Evolutionary conservation across 345 rosid genomes (phyloP), one percentile per base, ranked within the genome.

Genomic region (Salix brachista): DNA sequence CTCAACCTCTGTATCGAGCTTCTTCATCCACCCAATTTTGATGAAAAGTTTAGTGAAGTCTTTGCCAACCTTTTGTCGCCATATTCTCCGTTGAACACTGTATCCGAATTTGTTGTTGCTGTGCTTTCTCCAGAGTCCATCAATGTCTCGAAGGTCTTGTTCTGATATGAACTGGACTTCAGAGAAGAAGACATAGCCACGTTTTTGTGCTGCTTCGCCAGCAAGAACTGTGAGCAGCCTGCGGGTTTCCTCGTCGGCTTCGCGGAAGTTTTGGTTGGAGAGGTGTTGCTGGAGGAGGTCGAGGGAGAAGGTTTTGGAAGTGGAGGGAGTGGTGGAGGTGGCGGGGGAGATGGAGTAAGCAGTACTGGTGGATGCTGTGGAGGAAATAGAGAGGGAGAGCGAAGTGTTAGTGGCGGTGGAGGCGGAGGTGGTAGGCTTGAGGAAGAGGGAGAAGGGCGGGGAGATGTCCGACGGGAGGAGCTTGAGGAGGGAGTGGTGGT

Each of bases 121-220:
- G 90, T 90, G 79, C 70, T 83, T 64, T 21, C 69, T 86, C 99
- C 99, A 96, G 0, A 93, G 91, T 11, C 85, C 85, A 74, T 96
- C 99, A 3, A 96, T 90, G 5, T 93, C 86, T 66, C 75, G 83
- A 9, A 96, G 92, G 85, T 91, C 94, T 13, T 82, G 36, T 0
- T 68, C 77, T 0, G 93, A 41, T 79, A 96, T 96, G 78, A 91
- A 90, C 65, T 90, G 84, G 17, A 93, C 99, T 66, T 96, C 98
- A 28, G 96, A 96, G 91, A 96, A 96, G 96, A 91, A 96, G 18
- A 96, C 97, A 54, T 96, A 96, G 14, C 99, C 97, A 0, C 99
- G 84, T 74, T 89, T 91, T 37, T 81, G 79, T 2, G 99, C 91
- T 0, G 93, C 77, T 78, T 96, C 98, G 1, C 98, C 98, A 0